Conservation (phyloP, 2,329 filamentous ascomycete species). For the Beauveria brongniartii region DNA sequence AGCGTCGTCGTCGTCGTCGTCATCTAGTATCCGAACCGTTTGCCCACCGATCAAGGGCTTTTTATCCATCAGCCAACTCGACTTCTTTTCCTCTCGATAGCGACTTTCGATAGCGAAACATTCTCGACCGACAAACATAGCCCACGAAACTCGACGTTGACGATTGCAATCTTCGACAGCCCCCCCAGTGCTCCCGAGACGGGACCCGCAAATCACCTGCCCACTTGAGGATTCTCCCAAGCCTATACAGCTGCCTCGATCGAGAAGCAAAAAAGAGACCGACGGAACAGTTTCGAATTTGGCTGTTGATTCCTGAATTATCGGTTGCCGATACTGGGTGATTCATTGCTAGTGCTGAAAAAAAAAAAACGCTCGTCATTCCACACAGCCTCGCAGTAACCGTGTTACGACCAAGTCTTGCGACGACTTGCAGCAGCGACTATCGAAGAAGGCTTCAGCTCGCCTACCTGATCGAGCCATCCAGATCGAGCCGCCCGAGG, state of each 20-base stretch:
- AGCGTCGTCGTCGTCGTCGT: background rate
- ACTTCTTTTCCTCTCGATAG: background rate
- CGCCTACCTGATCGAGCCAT: background rate
- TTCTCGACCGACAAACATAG: background rate
- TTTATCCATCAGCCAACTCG: background rate
- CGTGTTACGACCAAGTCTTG: background rate
- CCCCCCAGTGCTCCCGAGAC: no score
- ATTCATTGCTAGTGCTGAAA: background rate
- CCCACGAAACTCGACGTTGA: background rate
- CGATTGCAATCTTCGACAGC: no score
- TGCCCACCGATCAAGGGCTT: background rate
- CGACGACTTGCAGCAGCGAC: background rate
- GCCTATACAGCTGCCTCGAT: background rate
- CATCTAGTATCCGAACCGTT: background rate
- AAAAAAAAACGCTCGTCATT: background rate
- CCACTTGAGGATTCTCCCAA: no score
- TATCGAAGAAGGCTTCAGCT: background rate
- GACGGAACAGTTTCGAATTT: background rate
- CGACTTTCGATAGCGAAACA: no score
- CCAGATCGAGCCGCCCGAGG: background rate
- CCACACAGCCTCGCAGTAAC: background rate
- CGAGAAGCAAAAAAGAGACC: background rate
- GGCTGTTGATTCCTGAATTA: background rate
- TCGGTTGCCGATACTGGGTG: background rate
- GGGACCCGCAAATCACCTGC: no score